These are phyloP conservation scores for Lepidopterella palustris DNA, from an alignment of 495 filamentous ascomycete genomes.

Conservation along the genomic window DNA sequence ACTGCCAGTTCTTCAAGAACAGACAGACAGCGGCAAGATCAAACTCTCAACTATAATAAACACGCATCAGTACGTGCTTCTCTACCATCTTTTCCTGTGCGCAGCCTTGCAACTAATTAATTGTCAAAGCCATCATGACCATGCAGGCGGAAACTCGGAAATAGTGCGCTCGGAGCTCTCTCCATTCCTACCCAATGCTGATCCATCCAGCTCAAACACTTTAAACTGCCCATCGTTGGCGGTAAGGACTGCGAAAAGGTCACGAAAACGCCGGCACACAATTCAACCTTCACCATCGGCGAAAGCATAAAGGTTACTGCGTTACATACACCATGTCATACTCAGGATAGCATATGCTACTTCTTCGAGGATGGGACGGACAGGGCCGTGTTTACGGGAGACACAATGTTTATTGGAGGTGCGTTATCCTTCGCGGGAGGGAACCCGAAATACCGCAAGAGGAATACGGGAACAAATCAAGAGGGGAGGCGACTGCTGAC, in stretches of 20 bases:
- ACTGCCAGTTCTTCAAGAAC: slow-evolving; percentile 66
- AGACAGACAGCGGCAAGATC: slow-evolving; percentile 63
- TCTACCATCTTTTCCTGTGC: neutral
- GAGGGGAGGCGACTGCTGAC: too few relatives aligned
- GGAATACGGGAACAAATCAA: neutral
- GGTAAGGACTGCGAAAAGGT: slow-evolving; percentile 81
- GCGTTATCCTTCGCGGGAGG: too few relatives aligned
- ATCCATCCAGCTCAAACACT: slow-evolving; percentile 55
- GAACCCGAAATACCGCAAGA: neutral
- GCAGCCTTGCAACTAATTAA: neutral
- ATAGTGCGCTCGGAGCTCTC: slow-evolving; percentile 47
- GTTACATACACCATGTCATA: slow-evolving; percentile 95
- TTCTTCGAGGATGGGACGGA: slow-evolving; percentile 68
- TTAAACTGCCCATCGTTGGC: slow-evolving; percentile 67
- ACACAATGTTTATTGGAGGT: slow-evolving; percentile 94
- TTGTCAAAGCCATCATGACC: slow-evolving; percentile 73
- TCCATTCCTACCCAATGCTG: neutral
- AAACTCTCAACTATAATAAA: slow-evolving; percentile 88
- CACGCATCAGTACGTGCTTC: slow-evolving; percentile 76
- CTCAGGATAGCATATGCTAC: slow-evolving; percentile 96
- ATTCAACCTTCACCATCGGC: slow-evolving; percentile 75
- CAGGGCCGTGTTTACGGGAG: slow-evolving; percentile 86
- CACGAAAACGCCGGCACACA: slow-evolving; percentile 64
- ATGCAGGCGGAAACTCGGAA: slow-evolving; percentile 84
- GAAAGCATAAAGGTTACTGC: slow-evolving; percentile 73